phyloP scores from a whole-genome alignment of 176 grass and related monocot species.

The Bothriochloa decipiens region DNA sequence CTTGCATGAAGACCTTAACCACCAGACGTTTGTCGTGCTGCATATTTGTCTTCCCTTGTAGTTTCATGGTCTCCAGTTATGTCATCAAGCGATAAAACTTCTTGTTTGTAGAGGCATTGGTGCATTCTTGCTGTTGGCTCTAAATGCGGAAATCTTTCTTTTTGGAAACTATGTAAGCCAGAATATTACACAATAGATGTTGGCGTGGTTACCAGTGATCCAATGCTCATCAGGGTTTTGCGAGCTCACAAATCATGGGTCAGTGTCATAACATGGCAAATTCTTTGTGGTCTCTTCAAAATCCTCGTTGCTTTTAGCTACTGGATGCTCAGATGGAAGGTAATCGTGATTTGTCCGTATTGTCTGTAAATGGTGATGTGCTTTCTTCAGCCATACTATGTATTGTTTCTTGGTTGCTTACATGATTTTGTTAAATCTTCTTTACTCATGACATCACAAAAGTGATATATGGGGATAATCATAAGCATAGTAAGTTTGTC shows the following conservation, averaged over 20 bases:
- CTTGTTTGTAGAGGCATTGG: constrained; percentile 57
- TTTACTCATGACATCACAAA: constrained; percentile 18
- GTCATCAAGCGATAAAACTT: constrained; percentile 44
- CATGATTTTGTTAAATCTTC: constrained; percentile 9
- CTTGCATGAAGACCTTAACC: no score
- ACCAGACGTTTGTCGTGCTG: constrained; percentile 31
- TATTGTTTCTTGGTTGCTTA: constrained; percentile 2
- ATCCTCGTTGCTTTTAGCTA: constrained; percentile 66
- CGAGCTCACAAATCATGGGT: constrained; percentile 81
- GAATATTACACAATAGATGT: constrained; percentile 65
- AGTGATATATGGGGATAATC: constrained; percentile 33
- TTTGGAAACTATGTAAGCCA: constrained; percentile 77
- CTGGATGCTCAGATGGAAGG: constrained; percentile 85
- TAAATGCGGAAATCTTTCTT: constrained; percentile 80
- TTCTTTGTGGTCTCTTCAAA: constrained; percentile 42
- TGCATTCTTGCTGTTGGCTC: constrained; percentile 78
- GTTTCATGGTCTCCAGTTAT: constrained; percentile 83
- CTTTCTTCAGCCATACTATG: constrained; percentile 4
- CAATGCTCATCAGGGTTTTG: constrained; percentile 60
- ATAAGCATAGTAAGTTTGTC: constrained; percentile 7
- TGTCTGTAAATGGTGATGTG: constrained; percentile 21
- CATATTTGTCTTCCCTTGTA: constrained; percentile 64
- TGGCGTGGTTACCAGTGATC: constrained; percentile 53
- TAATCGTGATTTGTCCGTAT: constrained; percentile 10
- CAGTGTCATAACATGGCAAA: constrained; percentile 72